Base-by-base conservation (phyloP, 257 asterid species). In the Leptodermis oblonga region DNA sequence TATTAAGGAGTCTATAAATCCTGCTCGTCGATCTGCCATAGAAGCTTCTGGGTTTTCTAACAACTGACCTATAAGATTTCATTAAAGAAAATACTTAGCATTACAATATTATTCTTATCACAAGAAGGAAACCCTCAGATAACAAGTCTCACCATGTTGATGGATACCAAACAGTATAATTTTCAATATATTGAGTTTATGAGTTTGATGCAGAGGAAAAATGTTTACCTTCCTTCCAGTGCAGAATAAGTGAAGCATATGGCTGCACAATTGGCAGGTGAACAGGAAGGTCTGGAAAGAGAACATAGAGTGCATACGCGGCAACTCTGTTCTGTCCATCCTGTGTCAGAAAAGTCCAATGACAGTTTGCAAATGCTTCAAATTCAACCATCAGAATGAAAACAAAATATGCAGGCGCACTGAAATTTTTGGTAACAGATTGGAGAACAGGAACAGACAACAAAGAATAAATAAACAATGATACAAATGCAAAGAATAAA, bases 321-420 rank as follows among this genome's bases (percentile, higher is more conserved):
- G 99, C 99, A 71, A 93, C 97, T 77, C 84, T 82, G 75, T 93
- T 93, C 73, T 93, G 99, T 53, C 90, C 87, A 74, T 93, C 97
- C 99, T 90, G 30, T 76, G 69, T 68, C 66, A 59, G 70, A 75
- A 70, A 63, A 56, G 65, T 67, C 28, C 62, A 73, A 11, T 22
- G 37, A 65, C 39, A 25, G n/a, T 5, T 6, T 54, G 17, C 59
- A 52, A 22, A 52, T 52, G 28, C n/a, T 41, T 31, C 28, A 14
- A 4, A n/a, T 33, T 28, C 45, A 51, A 12, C 18, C 9, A 53
- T 20, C 26, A 6, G 22, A 71, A 61, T 36, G 59, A 64, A 71
- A 6, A 26, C 33, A 62, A 71, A 37, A 61, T 49, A 37, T 36
- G 42, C 22, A 71, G 10, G 49, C 31, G 5, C 60, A 28, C 43